These are phyloP conservation scores for Arabidopsis hybrid DNA, from an alignment of 441 rosid genomes.

Conservation along the genomic window DNA sequence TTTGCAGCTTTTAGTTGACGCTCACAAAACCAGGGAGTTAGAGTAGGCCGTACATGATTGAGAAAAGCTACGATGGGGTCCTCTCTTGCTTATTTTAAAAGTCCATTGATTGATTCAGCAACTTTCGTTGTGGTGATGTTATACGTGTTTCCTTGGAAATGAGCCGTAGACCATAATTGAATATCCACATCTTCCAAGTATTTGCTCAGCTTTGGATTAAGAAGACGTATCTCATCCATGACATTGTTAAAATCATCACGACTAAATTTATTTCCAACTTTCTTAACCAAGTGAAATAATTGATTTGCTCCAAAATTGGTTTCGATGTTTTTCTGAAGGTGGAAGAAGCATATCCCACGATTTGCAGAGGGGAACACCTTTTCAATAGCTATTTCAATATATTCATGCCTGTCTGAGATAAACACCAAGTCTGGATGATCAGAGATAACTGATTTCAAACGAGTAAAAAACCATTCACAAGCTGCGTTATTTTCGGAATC, in stretches of 20 bases:
- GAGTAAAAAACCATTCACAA: neutral
- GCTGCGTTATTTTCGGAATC: too few relatives aligned
- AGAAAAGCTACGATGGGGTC: conserved; percentile 5
- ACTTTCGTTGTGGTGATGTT: neutral
- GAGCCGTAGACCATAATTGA: neutral
- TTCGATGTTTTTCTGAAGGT: neutral
- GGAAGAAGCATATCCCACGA: conserved; percentile 13
- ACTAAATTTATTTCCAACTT: neutral
- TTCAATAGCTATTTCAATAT: neutral
- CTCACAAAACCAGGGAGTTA: neutral
- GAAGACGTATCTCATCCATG: neutral
- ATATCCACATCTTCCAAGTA: neutral
- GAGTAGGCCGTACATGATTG: neutral
- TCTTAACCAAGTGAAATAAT: neutral
- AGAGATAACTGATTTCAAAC: neutral
- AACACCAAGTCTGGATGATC: conserved; percentile 7
- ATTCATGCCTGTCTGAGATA: neutral
- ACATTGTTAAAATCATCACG: neutral
- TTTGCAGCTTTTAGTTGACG: neutral
- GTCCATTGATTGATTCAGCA: neutral
- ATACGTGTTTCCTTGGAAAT: neutral
- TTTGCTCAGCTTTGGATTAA: neutral
- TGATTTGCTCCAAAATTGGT: neutral
- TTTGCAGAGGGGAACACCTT: neutral
- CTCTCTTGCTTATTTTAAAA: neutral